Base-by-base conservation (phyloP, 2,329 filamentous ascomycete species). In the Lecanicillium sp. region DNA sequence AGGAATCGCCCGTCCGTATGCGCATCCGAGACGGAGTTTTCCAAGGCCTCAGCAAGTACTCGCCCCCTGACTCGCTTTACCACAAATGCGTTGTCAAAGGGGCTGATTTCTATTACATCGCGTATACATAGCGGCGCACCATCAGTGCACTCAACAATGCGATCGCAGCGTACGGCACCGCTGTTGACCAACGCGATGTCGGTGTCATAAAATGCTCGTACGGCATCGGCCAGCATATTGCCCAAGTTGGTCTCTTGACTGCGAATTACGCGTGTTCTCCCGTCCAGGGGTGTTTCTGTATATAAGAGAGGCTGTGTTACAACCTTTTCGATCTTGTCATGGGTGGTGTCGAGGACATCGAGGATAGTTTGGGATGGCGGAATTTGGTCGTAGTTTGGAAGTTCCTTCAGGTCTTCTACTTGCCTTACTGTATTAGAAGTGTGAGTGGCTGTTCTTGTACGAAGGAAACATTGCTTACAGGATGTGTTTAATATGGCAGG, bases 161-260 rank as follows among this genome's bases (percentile, higher is more conserved):
- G 40, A 39, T 52, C 49, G 37, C 46, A 51, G 30, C 51, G 42
- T 22, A 54, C 41, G 17, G 39, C 42, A n/a, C 51, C 51, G 20
- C 50, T 50, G 18, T 54, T 54, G 29, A 54, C 44, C 13, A 54
- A 44, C 4, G 47, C 45, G 15, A 54, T 50, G 18, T 54, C 50
- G 10, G 44, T 43, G 17, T 44, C 39, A 29, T 54, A 52, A 31
- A 49, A 54, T 4, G 49, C 51, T 5, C 50, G 44, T 13, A 50
- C 44, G 10, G 43, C 46, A 37, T 52, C 50, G 6, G 50, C 49
- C 3, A 52, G 37, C 45, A 54, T 48, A 30, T 54, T 54, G 11
- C 51, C 50, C 4, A 54, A 34, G 29, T 51, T 54, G 8, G 50
- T 50, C 37, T 54, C 51, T 31, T 44, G 37, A 28, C 47, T 46